Conservation (phyloP, 805 yeast genomes). For the Pichia nakasei region DNA sequence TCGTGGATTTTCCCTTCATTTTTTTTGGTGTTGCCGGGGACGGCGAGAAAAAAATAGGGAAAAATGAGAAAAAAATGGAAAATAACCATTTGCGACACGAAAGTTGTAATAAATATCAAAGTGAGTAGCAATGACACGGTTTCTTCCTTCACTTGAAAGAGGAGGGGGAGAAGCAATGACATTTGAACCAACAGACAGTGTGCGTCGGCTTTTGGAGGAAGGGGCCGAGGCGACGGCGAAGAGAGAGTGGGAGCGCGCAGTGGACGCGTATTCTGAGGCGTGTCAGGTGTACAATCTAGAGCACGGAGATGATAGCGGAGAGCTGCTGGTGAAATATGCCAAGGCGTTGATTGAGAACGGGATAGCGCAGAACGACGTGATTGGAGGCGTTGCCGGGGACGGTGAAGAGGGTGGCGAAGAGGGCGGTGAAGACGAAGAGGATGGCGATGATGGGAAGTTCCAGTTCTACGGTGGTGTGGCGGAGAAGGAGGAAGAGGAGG, state of each 20-base stretch:
- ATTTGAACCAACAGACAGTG: conserved; percentile 21
- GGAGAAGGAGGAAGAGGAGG: conserved; percentile 18
- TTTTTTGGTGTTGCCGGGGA: too few relatives aligned
- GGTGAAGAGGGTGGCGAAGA: conserved; percentile 14
- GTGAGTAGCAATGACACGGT: too few relatives aligned
- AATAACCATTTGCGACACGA: too few relatives aligned
- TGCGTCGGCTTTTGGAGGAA: conserved; percentile 35
- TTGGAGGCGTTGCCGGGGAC: conserved; percentile 41
- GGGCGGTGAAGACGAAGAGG: conserved; percentile 1
- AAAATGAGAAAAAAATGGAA: too few relatives aligned
- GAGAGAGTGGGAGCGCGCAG: conserved; percentile 60
- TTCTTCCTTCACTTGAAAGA: too few relatives aligned
- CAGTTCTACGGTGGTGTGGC: background rate
- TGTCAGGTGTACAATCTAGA: conserved; percentile 47
- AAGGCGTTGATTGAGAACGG: conserved; percentile 73
- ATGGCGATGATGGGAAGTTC: conserved; percentile 11
- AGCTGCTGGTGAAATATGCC: conserved; percentile 68
- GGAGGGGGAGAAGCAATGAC: too few relatives aligned
- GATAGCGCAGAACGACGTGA: conserved; percentile 61
- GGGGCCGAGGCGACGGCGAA: conserved; percentile 60
- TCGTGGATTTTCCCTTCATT: too few relatives aligned
- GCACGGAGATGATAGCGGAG: conserved; percentile 61
- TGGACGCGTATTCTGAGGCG: conserved; percentile 62
- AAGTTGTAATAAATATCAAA: too few relatives aligned
- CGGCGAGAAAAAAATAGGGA: too few relatives aligned